Conservation (phyloP, 257 asterid species). For the Solanum medicagineum region DNA sequence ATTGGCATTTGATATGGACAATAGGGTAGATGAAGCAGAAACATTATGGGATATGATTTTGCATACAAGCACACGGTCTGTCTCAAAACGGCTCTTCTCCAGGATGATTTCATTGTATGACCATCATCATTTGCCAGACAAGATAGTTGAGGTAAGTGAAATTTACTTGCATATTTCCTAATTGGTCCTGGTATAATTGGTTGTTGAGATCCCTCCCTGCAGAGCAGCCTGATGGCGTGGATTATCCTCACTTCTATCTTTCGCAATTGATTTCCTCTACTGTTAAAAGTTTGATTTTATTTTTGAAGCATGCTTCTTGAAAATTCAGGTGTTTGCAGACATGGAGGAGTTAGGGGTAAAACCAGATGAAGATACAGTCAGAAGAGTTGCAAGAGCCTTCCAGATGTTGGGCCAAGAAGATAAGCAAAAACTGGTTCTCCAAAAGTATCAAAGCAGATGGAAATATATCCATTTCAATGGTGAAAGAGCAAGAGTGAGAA, state of each 20-base stretch:
- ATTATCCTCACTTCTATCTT: not conserved
- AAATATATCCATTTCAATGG: constrained; percentile 58
- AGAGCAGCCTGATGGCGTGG: not conserved
- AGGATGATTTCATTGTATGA: constrained; percentile 78
- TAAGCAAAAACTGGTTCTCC: constrained; percentile 30
- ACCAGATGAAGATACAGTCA: constrained; percentile 74
- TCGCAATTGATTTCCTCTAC: not conserved
- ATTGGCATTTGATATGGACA: constrained; percentile 79
- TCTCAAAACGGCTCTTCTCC: constrained; percentile 68
- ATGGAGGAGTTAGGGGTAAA: constrained; percentile 91
- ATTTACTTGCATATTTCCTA: not conserved
- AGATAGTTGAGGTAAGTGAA: constrained; percentile 56
- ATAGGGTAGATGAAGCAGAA: constrained; percentile 76
- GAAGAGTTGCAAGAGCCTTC: constrained; percentile 66
- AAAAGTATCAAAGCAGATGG: not conserved
- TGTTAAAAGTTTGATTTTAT: not conserved
- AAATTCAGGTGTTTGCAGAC: constrained; percentile 72
- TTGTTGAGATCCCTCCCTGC: not conserved
- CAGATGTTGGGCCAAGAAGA: constrained; percentile 49
- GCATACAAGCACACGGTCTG: constrained; percentile 57
- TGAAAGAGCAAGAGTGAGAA: constrained; percentile 37
- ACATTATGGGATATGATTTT: constrained; percentile 72
- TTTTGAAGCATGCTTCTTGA: not conserved
- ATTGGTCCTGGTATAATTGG: not conserved
- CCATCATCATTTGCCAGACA: constrained; percentile 45